Evolutionary conservation across 1,284 basidiomycete species (phyloP).

Genomic region (Trichosporon inkin): DNA sequence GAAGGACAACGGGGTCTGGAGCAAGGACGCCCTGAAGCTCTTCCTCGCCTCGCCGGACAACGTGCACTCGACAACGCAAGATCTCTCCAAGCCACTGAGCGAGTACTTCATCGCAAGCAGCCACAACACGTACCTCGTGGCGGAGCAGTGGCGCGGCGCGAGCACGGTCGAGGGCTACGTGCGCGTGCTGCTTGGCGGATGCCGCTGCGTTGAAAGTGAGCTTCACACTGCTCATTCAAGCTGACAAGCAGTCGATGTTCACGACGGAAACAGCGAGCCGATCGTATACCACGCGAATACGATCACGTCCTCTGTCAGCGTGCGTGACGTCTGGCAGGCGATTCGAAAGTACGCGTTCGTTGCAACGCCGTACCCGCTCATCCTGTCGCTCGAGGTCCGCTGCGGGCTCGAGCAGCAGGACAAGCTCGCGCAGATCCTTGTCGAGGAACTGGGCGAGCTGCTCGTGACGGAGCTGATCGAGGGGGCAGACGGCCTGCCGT

Average conservation of each 20-base stretch:
- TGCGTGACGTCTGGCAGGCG: slow-evolving; percentile 79
- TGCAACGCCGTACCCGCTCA: slow-evolving; percentile 86
- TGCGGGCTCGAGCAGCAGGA: slow-evolving; percentile 80
- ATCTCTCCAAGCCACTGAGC: slow-evolving; percentile 75
- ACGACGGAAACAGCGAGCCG: slow-evolving; percentile 79
- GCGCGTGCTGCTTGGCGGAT: slow-evolving; percentile 81
- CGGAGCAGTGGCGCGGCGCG: slow-evolving; percentile 86
- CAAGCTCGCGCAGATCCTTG: slow-evolving; percentile 72
- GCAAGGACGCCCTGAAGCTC: slow-evolving; percentile 34
- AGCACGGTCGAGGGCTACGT: slow-evolving; percentile 96
- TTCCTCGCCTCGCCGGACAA: slow-evolving; percentile 73
- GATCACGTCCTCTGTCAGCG: slow-evolving; percentile 77
- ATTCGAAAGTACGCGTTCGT: slow-evolving; percentile 91
- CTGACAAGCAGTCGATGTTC: slow-evolving; percentile 72
- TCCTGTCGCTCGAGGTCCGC: slow-evolving; percentile 92
- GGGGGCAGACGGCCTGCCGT: slow-evolving; percentile 61
- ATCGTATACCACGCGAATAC: slow-evolving; percentile 89
- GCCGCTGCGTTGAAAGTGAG: slow-evolving; percentile 85
- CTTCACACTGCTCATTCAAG: slow-evolving; percentile 23
- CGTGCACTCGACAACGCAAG: slow-evolving; percentile 54
- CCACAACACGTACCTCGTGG: slow-evolving; percentile 96
- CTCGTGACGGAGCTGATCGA: slow-evolving; percentile 62
- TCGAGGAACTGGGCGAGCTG: slow-evolving; percentile 68
- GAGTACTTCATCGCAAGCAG: slow-evolving; percentile 92
- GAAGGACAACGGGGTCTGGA: slow-evolving; percentile 25